These are phyloP conservation scores for Penstemon barbatus DNA, from an alignment of 257 asterid genomes.

Conservation along the genomic window DNA sequence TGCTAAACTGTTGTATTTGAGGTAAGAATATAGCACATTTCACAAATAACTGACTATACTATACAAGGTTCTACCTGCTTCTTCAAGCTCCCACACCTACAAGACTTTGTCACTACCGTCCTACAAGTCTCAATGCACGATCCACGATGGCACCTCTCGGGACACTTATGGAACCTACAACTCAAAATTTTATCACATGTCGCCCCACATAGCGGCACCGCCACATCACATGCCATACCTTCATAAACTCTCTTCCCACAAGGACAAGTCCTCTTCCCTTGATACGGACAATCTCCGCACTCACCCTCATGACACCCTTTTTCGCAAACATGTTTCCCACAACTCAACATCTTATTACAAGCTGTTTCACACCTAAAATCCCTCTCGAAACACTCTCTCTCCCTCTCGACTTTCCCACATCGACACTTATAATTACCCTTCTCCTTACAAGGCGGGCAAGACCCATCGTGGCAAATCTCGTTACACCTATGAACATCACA, in stretches of 20 bases:
- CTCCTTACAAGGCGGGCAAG: slow-evolving; percentile 63
- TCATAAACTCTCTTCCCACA: slow-evolving; percentile 79
- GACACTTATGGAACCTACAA: slow-evolving; percentile 84
- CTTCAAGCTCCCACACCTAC: slow-evolving; percentile 94
- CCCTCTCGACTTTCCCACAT: slow-evolving; percentile 68
- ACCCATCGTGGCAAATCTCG: slow-evolving; percentile 76
- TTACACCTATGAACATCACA: slow-evolving; percentile 71
- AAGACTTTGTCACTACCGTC: slow-evolving; percentile 65
- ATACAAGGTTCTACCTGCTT: slow-evolving; percentile 58
- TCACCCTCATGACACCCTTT: slow-evolving; percentile 82
- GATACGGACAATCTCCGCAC: slow-evolving; percentile 79
- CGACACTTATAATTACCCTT: slow-evolving; percentile 59
- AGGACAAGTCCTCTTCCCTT: slow-evolving; percentile 89
- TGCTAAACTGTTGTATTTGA: too few relatives aligned
- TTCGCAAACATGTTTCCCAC: slow-evolving; percentile 76
- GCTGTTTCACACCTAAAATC: slow-evolving; percentile 65
- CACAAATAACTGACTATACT: slow-evolving; percentile 21
- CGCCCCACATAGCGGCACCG: slow-evolving; percentile 71
- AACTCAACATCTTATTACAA: slow-evolving; percentile 65
- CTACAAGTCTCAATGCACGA: slow-evolving; percentile 77
- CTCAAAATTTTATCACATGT: slow-evolving; percentile 72
- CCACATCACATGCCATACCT: slow-evolving; percentile 82
- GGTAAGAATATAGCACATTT: background rate
- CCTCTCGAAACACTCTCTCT: slow-evolving; percentile 75
- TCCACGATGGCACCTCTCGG: slow-evolving; percentile 93